phyloP scores from a whole-genome alignment of 805 yeast genomes.

The Geotrichum ghanense region DNA sequence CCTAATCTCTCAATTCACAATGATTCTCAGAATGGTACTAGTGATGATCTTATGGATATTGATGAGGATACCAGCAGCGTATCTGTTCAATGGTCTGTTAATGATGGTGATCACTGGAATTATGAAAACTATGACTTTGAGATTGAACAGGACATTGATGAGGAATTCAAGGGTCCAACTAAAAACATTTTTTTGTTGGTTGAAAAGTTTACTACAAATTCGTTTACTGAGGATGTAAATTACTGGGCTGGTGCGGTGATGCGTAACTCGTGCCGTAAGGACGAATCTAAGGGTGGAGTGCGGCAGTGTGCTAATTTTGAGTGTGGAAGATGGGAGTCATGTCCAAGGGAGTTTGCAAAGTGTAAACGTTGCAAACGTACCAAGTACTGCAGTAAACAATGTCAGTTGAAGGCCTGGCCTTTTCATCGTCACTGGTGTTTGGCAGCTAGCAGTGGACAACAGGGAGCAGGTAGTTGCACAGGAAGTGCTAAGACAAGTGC shows the following conservation, averaged over 20 bases:
- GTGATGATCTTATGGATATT: constrained; percentile 12
- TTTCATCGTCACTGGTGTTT: constrained; percentile 90
- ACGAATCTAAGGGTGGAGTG: constrained; percentile 77
- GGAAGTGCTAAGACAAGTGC: too few species aligned
- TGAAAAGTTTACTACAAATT: constrained; percentile 71
- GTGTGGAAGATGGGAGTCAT: constrained; percentile 90
- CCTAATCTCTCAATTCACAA: constrained; percentile 47
- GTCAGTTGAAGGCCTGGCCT: constrained; percentile 87
- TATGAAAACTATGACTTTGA: constrained; percentile 26
- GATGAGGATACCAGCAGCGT: constrained; percentile 7
- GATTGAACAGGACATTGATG: constrained; percentile 27
- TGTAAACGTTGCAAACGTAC: constrained; percentile 91
- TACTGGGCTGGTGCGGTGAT: constrained; percentile 98
- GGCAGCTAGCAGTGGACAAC: neutral
- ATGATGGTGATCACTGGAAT: constrained; percentile 5
- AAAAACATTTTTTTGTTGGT: constrained; percentile 78
- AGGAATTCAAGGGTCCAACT: constrained; percentile 33
- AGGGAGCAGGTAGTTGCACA: neutral
- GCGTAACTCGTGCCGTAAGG: constrained; percentile 89
- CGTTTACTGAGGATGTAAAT: constrained; percentile 66
- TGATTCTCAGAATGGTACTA: constrained; percentile 13
- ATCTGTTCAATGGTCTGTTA: constrained; percentile 1
- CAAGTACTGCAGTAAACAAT: constrained; percentile 85
- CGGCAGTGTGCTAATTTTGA: constrained; percentile 90
- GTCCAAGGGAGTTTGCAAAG: constrained; percentile 86